Base-by-base conservation (phyloP, 2,329 filamentous ascomycete genomes). In the Exophiala spinifera region DNA sequence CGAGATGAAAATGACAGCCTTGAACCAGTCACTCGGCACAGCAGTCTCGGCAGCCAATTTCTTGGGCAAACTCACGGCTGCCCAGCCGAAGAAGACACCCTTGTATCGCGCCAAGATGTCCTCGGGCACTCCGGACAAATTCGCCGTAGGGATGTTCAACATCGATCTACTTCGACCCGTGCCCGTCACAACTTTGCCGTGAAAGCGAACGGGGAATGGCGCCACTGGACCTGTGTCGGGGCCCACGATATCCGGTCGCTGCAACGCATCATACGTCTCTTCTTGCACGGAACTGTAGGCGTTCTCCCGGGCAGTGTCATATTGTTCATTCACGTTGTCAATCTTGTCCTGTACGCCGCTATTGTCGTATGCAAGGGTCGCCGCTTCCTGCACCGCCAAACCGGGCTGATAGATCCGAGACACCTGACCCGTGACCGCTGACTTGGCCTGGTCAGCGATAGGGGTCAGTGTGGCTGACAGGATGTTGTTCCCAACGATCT, bases 31-130 rank as follows among this genome's bases (percentile, higher is more conserved):
- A 14, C 53, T 72, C 3, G 67, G 55, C 0, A 73, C 67, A 1
- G 73, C 47, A 3, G 66, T 65, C 2, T 73, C 70, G 13, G 36
- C 21, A 4, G 57, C 57, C 14, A 50, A 40, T 19, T 70, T 67
- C 0, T 66, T 65, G 0, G 72, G 69, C 1, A 75, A 57, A 19
- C 21, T 47, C 1, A 82, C 62, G 1, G 76, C 69, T 0, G 78
- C 79, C 85, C 85, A 88, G 2, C 82, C 84, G 36, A 85, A 82
- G 63, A 85, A 88, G 5, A 85, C 76, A 0, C 85, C 86, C 11
- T 73, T 70, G 46, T 88, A 73, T 2, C 79, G 76, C 57, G 79
- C 69, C 19, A 75, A 71, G 37, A 86, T 66, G 31, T 80, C 74
- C 21, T 79, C 77, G 0, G 80, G 72, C 0, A 86, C 72, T 8